phyloP scores from a whole-genome alignment of 768 basidiomycete genomes.

The Panaeolus papilionaceus region DNA sequence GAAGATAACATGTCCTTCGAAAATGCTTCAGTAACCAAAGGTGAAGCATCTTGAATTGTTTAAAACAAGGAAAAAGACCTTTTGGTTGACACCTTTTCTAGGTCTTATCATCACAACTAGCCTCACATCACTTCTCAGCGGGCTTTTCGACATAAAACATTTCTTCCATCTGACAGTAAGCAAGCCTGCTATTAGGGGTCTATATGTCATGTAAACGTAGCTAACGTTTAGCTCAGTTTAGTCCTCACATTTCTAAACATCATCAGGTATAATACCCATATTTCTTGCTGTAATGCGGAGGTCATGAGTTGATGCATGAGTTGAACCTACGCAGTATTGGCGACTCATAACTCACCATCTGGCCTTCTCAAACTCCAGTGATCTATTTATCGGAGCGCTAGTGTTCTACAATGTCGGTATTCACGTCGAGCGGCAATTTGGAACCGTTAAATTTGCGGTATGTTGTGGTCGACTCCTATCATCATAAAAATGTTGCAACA shows the following conservation, averaged over 20 bases:
- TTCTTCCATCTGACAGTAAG: constrained; percentile 85
- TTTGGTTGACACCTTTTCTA: constrained; percentile 33
- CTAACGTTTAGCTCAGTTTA: constrained; percentile 52
- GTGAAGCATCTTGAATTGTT: constrained; percentile 38
- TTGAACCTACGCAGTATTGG: constrained; percentile 73
- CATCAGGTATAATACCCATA: constrained; percentile 68
- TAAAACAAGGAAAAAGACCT: not conserved
- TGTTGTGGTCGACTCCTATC: constrained; percentile 30
- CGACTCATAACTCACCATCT: constrained; percentile 75
- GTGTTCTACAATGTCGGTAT: constrained; percentile 75
- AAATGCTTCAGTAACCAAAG: constrained; percentile 85
- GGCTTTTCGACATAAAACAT: constrained; percentile 87
- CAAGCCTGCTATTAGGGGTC: not conserved
- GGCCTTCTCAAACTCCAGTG: constrained; percentile 84
- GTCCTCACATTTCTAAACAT: constrained; percentile 89
- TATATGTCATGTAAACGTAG: constrained; percentile 12
- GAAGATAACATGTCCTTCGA: constrained; percentile 63
- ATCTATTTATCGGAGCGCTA: constrained; percentile 79
- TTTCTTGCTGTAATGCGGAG: constrained; percentile 22
- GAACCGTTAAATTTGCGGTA: constrained; percentile 87
- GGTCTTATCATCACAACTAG: constrained; percentile 81
- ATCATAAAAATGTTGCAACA: constrained; percentile 13
- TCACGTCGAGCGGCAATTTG: constrained; percentile 84
- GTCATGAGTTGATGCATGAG: constrained; percentile 35
- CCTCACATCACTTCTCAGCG: constrained; percentile 72